phyloP scores from a whole-genome alignment of 148 eudicot species.

The Camellia lanceoleosa region DNA sequence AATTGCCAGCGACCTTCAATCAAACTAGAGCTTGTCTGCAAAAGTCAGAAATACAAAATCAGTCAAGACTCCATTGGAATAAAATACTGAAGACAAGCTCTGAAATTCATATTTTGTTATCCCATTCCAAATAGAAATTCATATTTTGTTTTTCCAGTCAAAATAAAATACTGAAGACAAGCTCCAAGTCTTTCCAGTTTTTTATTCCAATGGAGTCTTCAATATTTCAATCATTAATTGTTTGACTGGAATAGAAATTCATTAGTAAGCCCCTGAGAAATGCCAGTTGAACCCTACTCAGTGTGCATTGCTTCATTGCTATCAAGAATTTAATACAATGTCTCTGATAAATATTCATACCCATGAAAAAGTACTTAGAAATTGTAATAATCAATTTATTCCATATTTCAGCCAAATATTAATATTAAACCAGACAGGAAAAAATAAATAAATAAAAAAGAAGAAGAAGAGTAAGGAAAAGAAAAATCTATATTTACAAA shows the following conservation, averaged over 20 bases:
- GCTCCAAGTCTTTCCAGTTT: no score
- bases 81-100: no score
- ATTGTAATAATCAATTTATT: not conserved
- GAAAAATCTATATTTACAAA: constrained; percentile 1
- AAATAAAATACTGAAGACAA: not conserved
- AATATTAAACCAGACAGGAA: not conserved
- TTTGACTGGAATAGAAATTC: not conserved
- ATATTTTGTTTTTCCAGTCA: not conserved
- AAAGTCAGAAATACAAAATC: not conserved
- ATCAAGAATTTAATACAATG: not conserved
- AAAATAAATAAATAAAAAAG: not conserved
- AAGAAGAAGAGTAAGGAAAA: not conserved
- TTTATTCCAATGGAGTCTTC: no score
- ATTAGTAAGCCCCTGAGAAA: not conserved
- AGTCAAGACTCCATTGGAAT: no score
- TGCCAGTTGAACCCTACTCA: not conserved
- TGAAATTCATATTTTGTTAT: no score
- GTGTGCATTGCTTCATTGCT: not conserved
- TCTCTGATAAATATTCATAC: no score
- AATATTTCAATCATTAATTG: no score
- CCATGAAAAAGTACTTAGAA: not conserved
- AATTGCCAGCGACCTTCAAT: constrained; percentile 96
- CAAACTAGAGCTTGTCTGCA: constrained; percentile 78
- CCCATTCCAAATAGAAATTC: not conserved
- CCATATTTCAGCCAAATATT: not conserved